phyloP scores from a whole-genome alignment of 2,329 filamentous ascomycete species.

The Aspergillus nomiae region DNA sequence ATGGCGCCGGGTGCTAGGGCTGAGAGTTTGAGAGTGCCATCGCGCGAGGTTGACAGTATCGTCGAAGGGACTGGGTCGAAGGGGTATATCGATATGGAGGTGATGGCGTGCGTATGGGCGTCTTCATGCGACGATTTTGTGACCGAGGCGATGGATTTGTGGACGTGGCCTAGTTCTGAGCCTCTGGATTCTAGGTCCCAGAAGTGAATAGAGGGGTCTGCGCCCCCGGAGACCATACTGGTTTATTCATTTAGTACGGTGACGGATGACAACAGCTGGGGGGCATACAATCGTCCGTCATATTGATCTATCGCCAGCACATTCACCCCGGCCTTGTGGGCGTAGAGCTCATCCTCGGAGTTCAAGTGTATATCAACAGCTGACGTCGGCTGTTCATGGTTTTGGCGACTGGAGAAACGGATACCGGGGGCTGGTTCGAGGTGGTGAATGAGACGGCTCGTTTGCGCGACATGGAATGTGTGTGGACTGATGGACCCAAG shows the following conservation, averaged over 20 bases:
- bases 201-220: conserved; percentile 79
- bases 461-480: conserved; percentile 66
- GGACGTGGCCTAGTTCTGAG: conserved; percentile 53
- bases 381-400: conserved; percentile 15
- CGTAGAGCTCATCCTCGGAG: conserved; percentile 40
- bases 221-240: conserved; percentile 80
- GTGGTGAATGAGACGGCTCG: conserved; percentile 66
- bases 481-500: conserved; percentile 67
- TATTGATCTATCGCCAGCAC: conserved; percentile 79
- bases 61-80: conserved; percentile 51
- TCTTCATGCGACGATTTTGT: conserved; percentile 38
- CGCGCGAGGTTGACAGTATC: conserved; percentile 49
- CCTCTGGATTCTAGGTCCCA: conserved; percentile 77
- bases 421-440: conserved; percentile 68
- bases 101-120: conserved; percentile 49
- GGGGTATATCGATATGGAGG: conserved; percentile 51
- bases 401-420: conserved; percentile 65
- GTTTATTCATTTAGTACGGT: conserved; percentile 15
- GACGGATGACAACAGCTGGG: background rate
- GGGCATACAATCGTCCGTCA: conserved; percentile 68
- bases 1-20: conserved; percentile 42
- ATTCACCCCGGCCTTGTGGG: conserved; percentile 78
- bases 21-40: conserved; percentile 49
- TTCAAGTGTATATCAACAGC: background rate
- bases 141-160: conserved; percentile 53